Evolutionary conservation across 164 flowering plant species (phyloP), one percentile per base, ranked within the genome.

Genomic region (Umbellularia californica): DNA sequence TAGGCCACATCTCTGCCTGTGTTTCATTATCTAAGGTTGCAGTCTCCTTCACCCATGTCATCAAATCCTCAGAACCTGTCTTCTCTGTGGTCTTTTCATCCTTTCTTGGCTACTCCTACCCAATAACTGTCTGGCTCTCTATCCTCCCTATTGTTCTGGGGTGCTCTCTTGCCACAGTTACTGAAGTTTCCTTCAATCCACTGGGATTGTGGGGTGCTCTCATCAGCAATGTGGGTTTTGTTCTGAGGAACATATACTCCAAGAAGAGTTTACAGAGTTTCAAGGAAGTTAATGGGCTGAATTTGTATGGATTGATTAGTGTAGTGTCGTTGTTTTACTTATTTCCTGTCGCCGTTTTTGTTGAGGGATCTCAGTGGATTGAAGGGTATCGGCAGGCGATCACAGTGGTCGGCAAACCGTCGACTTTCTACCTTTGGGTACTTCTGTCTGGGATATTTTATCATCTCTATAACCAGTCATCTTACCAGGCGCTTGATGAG

Each of bases 41-140:
- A n/a, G 98, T 94, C 35, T 92, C 98, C 1, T 92, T 92, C 83
- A 95, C 98, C 70, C 97, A 94, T 76, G 95, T 94, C 30, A 92
- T 94, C 80, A 92, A 94, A 81, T 91, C 97, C 0, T 80, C 95
- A 0, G 97, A 94, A 75, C 98, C 98, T 15, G 97, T 86, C 11
- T 92, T 94, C 80, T 84, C 92, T 0, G 98, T 92, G 22, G 72
- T 91, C 23, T 89, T 94, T 79, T 90, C 97, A 0, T 83, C 94
- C 0, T 77, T 90, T 62, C 87, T 95, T 2, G 98, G 98, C 3
- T 91, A 90, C 50, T 35, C 83, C 2, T 95, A 89, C 73, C 98
- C 98, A 22, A 33, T 91, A 17, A 50, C 70, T 13, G 92, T 95
- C 64, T 95, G 94, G 94, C 87, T 95, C 1, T 91, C 98, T 1